Percentiles rank a stretch among this genome's conserved stretches.
Conservation (phyloP, 345 rosid species). For the Nephelium lappaceum region DNA sequence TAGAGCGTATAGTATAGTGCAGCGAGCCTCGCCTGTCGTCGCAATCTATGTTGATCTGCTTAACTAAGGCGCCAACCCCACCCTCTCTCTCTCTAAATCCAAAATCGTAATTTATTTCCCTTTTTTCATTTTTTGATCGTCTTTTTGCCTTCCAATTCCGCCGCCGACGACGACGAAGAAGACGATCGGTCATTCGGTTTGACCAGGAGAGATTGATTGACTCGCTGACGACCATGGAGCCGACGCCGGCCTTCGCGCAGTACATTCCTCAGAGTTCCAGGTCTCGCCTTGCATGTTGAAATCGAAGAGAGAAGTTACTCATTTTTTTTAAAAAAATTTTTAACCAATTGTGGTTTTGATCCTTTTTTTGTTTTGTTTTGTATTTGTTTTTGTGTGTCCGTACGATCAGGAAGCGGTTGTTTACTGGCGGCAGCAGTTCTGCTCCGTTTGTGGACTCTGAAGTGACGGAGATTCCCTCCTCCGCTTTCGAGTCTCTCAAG, state of each 20-base stretch:
- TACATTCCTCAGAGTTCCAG: constrained; percentile 24
- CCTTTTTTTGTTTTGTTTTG: neutral
- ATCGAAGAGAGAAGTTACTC: too few species aligned
- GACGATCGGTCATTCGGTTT: neutral
- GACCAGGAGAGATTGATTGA: constrained; percentile 18
- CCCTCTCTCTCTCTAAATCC: constrained; percentile 1
- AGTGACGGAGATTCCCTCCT: constrained; percentile 65
- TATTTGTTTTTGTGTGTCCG: constrained; percentile 26
- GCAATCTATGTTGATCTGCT: constrained; percentile 7
- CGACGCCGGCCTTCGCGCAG: constrained; percentile 22
- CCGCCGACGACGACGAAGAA: neutral
- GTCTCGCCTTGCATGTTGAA: constrained; percentile 15
- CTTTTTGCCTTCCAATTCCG: neutral
- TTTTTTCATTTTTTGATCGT: too few species aligned
- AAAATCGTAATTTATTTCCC: neutral
- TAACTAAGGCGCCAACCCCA: constrained; percentile 26
- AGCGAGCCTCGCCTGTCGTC: neutral
- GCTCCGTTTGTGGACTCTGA: constrained; percentile 57
- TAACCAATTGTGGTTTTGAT: neutral
- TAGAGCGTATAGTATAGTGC: neutral
- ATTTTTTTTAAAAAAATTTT: neutral
- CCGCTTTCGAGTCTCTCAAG: constrained; percentile 38
- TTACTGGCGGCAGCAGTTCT: constrained; percentile 19
- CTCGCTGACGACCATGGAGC: constrained; percentile 22
- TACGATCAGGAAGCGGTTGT: constrained; percentile 42